Evolutionary conservation across 225 moss, liverwort and hornwort genomes (phyloP), one percentile per base, ranked within the genome.

Genomic region (Polytrichum formosum): DNA sequence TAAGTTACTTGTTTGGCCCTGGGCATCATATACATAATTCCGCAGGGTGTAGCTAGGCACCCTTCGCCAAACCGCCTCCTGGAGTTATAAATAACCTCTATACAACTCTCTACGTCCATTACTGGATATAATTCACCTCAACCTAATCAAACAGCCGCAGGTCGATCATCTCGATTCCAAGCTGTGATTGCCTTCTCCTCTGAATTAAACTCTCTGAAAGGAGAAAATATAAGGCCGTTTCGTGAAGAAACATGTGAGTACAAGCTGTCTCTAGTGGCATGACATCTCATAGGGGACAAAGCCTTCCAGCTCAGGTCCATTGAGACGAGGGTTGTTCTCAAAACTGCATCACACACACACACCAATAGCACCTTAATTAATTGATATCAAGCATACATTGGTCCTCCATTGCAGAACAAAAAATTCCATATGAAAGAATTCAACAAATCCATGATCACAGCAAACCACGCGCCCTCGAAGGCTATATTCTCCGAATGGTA

Each of bases 301-400:
- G 28, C 87, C 87, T 75, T 87, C 87, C 1, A 87, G 87, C 77
- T 87, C 84, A 63, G 87, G 87, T 58, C 87, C 87, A 64, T 81
- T 87, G 54, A 87, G 81, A 62, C 84, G 84, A 67, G 81, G 87
- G 72, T 87, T 87, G 63, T 75, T 87, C 53, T 74, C 79, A 71
- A 87, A 87, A 79, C 87, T 87, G 84, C 81, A 81, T 54, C 35
- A 20, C 54, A n/a, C 26, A 72, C 23, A 60, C 25, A 22, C 22
- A 33, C 59, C 27, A 1, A 8, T 75, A 59, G 16, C 62, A 5
- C 62, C 26, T 63, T 28, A 17, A 23, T 63, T 21, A 16, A 4
- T 3, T 46, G 46, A 46, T 46, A 46, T 46, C 46, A 46, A 46
- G 3, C 46, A 46, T 4, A 13, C 4, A 46, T 46, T 46, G 4